Percentiles rank a stretch among this genome's conserved stretches.
Conservation (phyloP, 257 asterid species). For the Penstemon newberryi region DNA sequence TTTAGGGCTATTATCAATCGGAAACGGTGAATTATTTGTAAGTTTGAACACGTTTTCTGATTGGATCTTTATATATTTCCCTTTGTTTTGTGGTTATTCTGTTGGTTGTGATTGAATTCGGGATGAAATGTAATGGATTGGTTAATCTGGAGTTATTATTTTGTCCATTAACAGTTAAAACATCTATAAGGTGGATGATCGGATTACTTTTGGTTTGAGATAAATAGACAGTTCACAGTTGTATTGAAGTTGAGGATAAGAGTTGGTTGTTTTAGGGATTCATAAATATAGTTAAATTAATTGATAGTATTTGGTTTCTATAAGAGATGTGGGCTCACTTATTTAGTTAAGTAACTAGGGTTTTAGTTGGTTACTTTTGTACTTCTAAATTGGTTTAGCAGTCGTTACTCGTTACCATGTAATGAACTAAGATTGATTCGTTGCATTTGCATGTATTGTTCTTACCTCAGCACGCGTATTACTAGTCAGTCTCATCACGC, state of each 20-base stretch:
- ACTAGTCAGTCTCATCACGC: not conserved
- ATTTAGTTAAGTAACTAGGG: not conserved
- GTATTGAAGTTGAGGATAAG: not conserved
- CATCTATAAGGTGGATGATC: not conserved
- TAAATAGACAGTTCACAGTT: not conserved
- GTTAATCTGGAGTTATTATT: not conserved
- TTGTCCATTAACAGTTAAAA: conserved; percentile 7
- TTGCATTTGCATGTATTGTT: not conserved
- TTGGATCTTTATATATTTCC: conserved; percentile 6
- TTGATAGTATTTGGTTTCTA: not conserved
- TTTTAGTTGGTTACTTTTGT: not conserved
- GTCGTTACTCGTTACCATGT: not conserved
- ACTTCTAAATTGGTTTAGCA: not conserved
- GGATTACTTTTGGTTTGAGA: not conserved
- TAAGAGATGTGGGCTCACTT: not conserved
- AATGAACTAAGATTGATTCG: not conserved
- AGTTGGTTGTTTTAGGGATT: not conserved
- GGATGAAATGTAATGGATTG: not conserved
- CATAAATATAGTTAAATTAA: not conserved
- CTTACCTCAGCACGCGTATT: no score
- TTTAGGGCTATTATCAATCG: conserved; percentile 2
- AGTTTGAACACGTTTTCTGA: not conserved
- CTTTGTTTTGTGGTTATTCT: conserved; percentile 14
- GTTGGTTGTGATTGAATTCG: not conserved
- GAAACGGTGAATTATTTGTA: not conserved